phyloP scores from a whole-genome alignment of 139 green algal genomes.

The Chlorella sorokiniana region DNA sequence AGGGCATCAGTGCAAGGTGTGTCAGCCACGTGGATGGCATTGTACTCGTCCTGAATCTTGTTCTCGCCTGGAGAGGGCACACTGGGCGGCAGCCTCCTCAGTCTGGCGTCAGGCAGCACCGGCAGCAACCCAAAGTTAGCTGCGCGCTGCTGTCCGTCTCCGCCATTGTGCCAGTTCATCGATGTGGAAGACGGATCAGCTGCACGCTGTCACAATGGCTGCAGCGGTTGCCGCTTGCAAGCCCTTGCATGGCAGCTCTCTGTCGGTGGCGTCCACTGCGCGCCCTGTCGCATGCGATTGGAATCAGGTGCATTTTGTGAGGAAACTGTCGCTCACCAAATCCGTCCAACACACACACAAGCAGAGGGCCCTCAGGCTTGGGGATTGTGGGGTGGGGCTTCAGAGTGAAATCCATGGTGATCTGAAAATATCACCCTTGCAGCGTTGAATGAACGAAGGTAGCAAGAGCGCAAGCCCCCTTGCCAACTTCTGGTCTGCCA shows the following conservation, averaged over 20 bases:
- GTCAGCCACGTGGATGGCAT: conserved; percentile 76
- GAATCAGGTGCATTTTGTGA: background rate
- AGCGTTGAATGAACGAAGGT: background rate
- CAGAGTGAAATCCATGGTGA: conserved; percentile 47
- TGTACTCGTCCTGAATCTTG: conserved; percentile 67
- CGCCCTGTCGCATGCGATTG: background rate
- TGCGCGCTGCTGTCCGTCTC: too few relatives aligned
- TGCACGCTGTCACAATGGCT: too few relatives aligned
- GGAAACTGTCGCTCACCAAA: conserved; percentile 24
- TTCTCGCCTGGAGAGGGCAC: conserved; percentile 11
- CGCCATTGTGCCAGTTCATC: too few relatives aligned
- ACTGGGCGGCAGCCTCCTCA: background rate
- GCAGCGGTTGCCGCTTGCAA: too few relatives aligned
- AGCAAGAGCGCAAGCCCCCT: background rate
- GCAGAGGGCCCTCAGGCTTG: conserved; percentile 66
- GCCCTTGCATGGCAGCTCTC: background rate
- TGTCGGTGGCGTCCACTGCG: background rate
- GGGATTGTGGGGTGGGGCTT: conserved; percentile 67
- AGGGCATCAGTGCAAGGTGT: conserved; percentile 81
- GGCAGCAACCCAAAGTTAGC: too few relatives aligned
- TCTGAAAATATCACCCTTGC: background rate
- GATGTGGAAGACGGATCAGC: too few relatives aligned
- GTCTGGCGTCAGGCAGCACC: background rate
- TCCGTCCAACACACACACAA: conserved; percentile 65
- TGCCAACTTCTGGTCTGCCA: background rate